These are phyloP conservation scores for Silene latifolia DNA, from an alignment of 148 eudicot species.

Conservation along the genomic window DNA sequence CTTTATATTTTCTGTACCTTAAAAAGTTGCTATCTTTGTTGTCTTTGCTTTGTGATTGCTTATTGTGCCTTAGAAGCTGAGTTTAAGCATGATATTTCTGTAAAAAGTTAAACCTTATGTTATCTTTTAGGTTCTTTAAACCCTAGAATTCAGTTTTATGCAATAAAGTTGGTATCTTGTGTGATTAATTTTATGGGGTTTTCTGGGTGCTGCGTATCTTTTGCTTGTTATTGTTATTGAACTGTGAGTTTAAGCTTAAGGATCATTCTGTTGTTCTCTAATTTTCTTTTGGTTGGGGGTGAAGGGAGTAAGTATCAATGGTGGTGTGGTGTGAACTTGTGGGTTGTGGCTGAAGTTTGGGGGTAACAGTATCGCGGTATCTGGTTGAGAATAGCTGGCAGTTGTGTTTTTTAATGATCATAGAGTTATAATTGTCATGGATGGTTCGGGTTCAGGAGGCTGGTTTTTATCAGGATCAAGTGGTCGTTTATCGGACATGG, in stretches of 20 bases:
- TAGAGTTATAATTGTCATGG: constrained; percentile 20
- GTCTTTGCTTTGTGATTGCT: neutral
- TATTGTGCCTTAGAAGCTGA: neutral
- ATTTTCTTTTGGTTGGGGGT: neutral
- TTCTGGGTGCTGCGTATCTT: neutral
- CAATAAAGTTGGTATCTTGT: constrained; percentile 4
- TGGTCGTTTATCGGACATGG: constrained; percentile 38
- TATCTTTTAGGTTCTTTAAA: constrained; percentile 12
- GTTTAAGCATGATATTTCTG: neutral
- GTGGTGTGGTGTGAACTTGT: neutral
- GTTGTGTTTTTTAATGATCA: neutral
- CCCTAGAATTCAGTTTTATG: constrained; percentile 11
- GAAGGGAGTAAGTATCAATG: neutral
- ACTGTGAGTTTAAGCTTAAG: constrained; percentile 7
- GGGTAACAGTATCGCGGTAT: neutral
- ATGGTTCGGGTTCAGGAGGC: constrained; percentile 27
- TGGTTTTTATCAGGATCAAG: constrained; percentile 41
- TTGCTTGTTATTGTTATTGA: neutral
- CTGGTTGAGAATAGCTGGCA: neutral
- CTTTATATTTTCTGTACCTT: neutral
- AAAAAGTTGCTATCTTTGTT: constrained; percentile 14
- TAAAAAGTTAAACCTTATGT: neutral
- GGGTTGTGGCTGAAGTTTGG: constrained; percentile 12
- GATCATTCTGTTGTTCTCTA: neutral
- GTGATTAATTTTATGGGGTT: constrained; percentile 8